phyloP scores from a whole-genome alignment of 441 rosid species.

The Adansonia rubrostipa region DNA sequence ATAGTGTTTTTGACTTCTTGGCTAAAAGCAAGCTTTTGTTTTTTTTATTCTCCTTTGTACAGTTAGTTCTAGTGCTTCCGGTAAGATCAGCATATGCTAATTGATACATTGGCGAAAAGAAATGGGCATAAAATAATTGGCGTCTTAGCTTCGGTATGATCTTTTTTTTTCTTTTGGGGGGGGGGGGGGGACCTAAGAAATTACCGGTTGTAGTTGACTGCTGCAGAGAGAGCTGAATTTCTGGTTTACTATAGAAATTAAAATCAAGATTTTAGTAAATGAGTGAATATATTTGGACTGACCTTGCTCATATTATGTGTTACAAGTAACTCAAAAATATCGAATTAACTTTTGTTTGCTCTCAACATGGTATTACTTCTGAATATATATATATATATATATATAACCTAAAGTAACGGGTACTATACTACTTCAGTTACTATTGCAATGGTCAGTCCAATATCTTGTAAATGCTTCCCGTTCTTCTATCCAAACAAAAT shows the following conservation, averaged over 20 bases:
- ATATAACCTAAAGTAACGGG: no score
- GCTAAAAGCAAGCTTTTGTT: not conserved
- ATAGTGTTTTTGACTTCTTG: not conserved
- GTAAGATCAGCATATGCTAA: not conserved
- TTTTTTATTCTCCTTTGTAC: not conserved
- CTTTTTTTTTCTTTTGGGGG: no score
- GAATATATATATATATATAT: no score
- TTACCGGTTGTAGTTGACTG: no score
- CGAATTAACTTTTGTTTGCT: no score
- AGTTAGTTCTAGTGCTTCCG: not conserved
- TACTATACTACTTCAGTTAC: no score
- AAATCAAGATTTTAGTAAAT: not conserved
- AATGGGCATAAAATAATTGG: no score
- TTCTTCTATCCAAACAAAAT: no score
- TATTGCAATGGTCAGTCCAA: no score
- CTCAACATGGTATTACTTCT: not conserved
- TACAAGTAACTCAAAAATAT: not conserved
- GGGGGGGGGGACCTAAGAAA: not conserved
- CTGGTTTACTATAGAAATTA: not conserved
- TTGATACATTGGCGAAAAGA: not conserved
- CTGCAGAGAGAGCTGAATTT: not conserved
- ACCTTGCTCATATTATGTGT: not conserved
- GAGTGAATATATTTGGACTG: not conserved
- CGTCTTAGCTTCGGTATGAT: not conserved
- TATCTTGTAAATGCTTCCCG: no score